phyloP scores from a whole-genome alignment of 2,329 filamentous ascomycete genomes.

The Colletotrichum aenigma region DNA sequence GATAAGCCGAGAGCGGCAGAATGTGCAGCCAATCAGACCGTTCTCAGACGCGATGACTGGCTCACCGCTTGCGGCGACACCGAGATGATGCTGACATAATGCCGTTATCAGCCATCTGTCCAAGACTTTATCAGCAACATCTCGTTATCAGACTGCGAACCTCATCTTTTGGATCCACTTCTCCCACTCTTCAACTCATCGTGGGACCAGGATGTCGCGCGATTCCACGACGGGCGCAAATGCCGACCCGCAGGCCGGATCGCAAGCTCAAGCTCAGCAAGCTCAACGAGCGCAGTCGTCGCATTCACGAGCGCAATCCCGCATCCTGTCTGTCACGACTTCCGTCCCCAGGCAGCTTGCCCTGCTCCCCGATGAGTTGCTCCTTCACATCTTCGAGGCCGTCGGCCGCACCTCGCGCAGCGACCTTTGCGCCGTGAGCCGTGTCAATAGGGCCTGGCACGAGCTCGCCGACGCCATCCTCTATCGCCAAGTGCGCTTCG shows the following conservation, averaged over 20 bases:
- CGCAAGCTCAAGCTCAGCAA: background rate
- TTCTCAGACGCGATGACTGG: background rate
- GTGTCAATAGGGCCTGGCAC: constrained; percentile 46
- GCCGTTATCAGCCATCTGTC: background rate
- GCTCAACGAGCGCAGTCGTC: background rate
- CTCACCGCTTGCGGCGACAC: background rate
- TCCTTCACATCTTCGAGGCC: constrained; percentile 43
- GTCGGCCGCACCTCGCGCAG: constrained; percentile 34
- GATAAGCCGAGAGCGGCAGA: background rate
- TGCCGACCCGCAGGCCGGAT: background rate
- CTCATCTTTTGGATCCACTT: background rate
- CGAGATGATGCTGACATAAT: background rate
- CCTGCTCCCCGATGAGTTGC: constrained; percentile 41
- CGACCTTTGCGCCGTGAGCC: constrained; percentile 48
- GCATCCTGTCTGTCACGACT: background rate
- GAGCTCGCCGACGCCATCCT: constrained; percentile 49
- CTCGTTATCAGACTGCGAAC: background rate
- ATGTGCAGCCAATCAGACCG: background rate
- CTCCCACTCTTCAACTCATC: background rate
- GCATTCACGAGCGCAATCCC: background rate
- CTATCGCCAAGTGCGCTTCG: constrained; percentile 51
- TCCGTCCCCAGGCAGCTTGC: constrained; percentile 23
- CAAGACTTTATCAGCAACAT: background rate
- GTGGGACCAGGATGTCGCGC: constrained; percentile 7
- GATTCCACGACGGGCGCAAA: background rate